Evolutionary conservation across 768 basidiomycete genomes (phyloP).

Genomic region (Leucocoprinus birnbaumii): DNA sequence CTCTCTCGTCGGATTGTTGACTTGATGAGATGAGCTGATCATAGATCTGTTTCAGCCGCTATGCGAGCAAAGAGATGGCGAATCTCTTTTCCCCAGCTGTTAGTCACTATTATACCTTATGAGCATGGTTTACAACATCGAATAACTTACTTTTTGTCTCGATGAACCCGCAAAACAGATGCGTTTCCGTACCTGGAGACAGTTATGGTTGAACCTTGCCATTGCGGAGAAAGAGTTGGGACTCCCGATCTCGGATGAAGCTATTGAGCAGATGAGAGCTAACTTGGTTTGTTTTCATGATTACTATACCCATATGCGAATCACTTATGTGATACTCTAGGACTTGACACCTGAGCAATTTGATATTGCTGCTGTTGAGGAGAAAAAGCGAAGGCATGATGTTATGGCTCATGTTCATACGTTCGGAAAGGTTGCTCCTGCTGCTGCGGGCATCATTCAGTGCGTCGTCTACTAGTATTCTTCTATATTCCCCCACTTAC

Average conservation of each 20-base stretch:
- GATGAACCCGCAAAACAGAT: slow-evolving; percentile 49
- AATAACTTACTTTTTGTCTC: background rate
- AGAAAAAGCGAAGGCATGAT: slow-evolving; percentile 97
- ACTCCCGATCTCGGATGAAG: slow-evolving; percentile 82
- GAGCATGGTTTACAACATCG: background rate
- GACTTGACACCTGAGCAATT: slow-evolving; percentile 87
- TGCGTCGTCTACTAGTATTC: slow-evolving; percentile 30
- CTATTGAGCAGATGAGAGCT: slow-evolving; percentile 92
- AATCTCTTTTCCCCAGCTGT: slow-evolving; percentile 94
- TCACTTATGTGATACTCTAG: slow-evolving; percentile 33
- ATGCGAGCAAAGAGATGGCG: slow-evolving; percentile 99
- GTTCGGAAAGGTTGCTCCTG: slow-evolving; percentile 90
- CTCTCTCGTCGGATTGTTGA: background rate
- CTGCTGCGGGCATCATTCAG: slow-evolving; percentile 96
- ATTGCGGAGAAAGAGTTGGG: slow-evolving; percentile 96
- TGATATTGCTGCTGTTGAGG: slow-evolving; percentile 86
- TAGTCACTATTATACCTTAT: slow-evolving; percentile 25
- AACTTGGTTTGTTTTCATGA: slow-evolving; percentile 62
- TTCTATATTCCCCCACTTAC: background rate
- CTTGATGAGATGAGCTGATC: background rate
- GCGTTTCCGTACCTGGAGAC: slow-evolving; percentile 92
- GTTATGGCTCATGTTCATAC: slow-evolving; percentile 99
- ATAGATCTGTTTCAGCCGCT: slow-evolving; percentile 58
- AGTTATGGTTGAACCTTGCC: slow-evolving; percentile 94
- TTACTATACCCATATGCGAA: background rate